Conservation (phyloP, 1,284 basidiomycete species). For the Heterobasidion irregulare region DNA sequence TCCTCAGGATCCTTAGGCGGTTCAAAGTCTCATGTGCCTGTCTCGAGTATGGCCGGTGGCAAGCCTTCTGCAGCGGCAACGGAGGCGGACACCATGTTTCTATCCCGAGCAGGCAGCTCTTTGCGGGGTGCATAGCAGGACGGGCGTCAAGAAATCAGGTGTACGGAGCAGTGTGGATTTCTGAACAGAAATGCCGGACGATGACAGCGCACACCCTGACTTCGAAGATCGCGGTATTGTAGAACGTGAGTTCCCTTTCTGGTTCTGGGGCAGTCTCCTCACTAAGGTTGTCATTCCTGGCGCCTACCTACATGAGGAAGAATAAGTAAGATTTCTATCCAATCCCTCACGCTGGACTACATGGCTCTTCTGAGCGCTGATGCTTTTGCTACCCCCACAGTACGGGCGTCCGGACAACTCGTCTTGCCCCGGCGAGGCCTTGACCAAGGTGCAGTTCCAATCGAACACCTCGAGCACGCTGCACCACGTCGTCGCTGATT, state of each 20-base stretch:
- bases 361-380: too few relatives aligned
- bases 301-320: conserved; percentile 38
- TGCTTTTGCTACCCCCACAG: not conserved
- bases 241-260: conserved; percentile 27
- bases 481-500: conserved; percentile 18
- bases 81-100: conserved; percentile 7
- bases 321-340: too few relatives aligned
- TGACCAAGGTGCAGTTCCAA: conserved; percentile 14
- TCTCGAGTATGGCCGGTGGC: conserved; percentile 6
- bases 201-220: conserved; percentile 33
- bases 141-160: conserved; percentile 12
- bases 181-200: too few relatives aligned
- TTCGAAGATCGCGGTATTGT: conserved; percentile 17
- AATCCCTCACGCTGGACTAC: too few relatives aligned
- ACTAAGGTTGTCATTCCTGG: conserved; percentile 18
- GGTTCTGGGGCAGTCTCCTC: conserved; percentile 38
- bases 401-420: conserved; percentile 9
- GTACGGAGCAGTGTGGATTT: conserved; percentile 2
- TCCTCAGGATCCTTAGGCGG: not conserved
- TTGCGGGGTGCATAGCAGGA: conserved; percentile 14
- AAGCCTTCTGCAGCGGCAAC: conserved; percentile 8
- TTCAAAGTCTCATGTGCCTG: conserved; percentile 1
- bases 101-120: conserved; percentile 11
- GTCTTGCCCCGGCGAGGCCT: conserved; percentile 18
- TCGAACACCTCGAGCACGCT: conserved; percentile 10